Conservation (phyloP, 2,329 filamentous ascomycete genomes). For the Alternaria viburni region DNA sequence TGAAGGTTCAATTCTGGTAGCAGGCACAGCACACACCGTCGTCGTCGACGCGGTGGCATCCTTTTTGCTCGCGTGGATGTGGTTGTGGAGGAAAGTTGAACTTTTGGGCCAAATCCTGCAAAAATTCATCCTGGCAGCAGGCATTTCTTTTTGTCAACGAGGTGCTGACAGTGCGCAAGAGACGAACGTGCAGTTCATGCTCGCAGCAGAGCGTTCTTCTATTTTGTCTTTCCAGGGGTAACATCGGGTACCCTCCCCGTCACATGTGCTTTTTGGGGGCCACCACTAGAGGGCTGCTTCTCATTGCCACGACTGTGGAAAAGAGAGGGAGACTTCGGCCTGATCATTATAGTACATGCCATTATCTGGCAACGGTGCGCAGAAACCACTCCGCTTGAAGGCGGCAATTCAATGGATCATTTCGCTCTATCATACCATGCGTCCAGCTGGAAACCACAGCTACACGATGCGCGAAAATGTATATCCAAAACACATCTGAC, state of each 20-base stretch:
- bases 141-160: neutral
- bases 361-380: neutral
- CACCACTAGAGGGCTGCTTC: neutral
- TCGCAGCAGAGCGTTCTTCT: neutral
- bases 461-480: neutral
- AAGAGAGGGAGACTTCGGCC: neutral
- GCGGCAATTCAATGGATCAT: neutral
- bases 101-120: neutral
- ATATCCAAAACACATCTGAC: neutral
- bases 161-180: neutral
- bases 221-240: neutral
- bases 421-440: neutral
- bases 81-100: neutral
- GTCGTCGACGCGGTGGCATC: neutral
- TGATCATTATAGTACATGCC: neutral
- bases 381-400: neutral
- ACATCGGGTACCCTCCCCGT: neutral
- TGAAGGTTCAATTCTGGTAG: neutral
- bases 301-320: neutral
- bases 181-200: neutral
- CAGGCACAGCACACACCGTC: neutral
- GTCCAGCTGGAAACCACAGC: neutral
- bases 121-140: neutral
- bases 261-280: neutral
- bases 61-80: neutral